Conservation (phyloP, 1,284 basidiomycete genomes). For the Irpex sp. region DNA sequence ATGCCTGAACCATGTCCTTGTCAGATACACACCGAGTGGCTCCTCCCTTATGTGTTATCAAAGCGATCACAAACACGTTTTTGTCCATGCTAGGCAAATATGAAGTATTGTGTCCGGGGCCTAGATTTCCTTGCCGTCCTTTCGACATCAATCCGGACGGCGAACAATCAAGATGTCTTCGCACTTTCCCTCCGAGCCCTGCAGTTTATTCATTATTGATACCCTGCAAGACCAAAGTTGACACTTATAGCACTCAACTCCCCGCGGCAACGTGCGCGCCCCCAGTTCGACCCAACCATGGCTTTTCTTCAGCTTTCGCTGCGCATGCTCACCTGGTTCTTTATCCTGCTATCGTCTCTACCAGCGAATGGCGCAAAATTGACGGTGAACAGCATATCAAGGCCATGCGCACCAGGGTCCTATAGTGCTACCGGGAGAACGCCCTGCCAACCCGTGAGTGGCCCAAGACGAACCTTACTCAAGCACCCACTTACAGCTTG, state of each 20-base stretch:
- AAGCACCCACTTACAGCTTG: neutral
- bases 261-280: neutral
- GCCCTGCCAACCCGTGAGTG: conserved; percentile 1
- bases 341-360: neutral
- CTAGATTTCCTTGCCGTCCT: neutral
- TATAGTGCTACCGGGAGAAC: neutral
- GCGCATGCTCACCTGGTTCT: neutral
- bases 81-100: neutral
- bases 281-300: neutral
- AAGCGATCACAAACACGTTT: neutral
- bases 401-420: neutral
- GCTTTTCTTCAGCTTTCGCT: neutral
- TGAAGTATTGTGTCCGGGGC: neutral
- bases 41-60: neutral
- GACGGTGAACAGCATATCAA: neutral
- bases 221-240: neutral
- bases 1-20: neutral
- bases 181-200: neutral
- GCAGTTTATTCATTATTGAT: neutral
- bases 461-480: neutral
- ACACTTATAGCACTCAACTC: neutral
- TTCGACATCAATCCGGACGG: neutral
- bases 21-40: neutral
- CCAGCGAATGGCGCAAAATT: neutral
- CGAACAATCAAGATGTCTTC: neutral